A percentile compares a stretch with the other conserved stretches of the same genome.
These are phyloP conservation scores for Paxillus ammoniavirescens DNA, from an alignment of 768 basidiomycete genomes.

Conservation along the genomic window DNA sequence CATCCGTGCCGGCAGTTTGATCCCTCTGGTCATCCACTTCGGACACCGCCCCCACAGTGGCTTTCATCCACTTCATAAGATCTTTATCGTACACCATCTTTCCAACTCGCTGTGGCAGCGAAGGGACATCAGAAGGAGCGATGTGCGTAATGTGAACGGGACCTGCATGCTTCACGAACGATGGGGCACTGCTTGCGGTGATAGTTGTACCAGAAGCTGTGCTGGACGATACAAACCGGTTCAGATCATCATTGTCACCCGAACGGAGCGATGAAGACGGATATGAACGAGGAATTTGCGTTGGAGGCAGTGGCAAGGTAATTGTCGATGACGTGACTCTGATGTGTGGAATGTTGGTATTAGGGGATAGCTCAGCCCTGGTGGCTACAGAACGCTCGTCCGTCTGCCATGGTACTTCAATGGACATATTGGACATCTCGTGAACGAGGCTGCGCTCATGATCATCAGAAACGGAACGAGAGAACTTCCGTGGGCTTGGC, in stretches of 20 bases:
- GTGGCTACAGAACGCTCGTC: conserved; percentile 17
- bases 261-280: conserved; percentile 52
- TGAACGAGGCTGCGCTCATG: conserved; percentile 40
- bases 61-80: conserved; percentile 85
- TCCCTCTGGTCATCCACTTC: conserved; percentile 31
- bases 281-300: conserved; percentile 33
- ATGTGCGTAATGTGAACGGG: conserved; percentile 80
- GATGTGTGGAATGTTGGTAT: conserved; percentile 23
- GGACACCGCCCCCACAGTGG: conserved; percentile 36
- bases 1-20: conserved; percentile 33
- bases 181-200: conserved; percentile 69
- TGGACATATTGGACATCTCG: conserved; percentile 44
- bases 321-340: conserved; percentile 28
- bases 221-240: conserved; percentile 88
- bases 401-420: conserved; percentile 36
- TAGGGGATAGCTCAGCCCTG: conserved; percentile 2
- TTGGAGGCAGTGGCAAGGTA: conserved; percentile 33
- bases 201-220: conserved; percentile 75
- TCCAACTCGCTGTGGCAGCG: conserved; percentile 75
- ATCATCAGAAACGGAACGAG: conserved; percentile 41
- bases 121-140: conserved; percentile 73
- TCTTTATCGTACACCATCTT: conserved; percentile 85
- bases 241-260: conserved; percentile 67
- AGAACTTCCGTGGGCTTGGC: conserved; percentile 43
- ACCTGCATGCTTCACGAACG: conserved; percentile 82